Conservation (phyloP, 2,329 filamentous ascomycete species). For the Curvularia hawaiiensis region DNA sequence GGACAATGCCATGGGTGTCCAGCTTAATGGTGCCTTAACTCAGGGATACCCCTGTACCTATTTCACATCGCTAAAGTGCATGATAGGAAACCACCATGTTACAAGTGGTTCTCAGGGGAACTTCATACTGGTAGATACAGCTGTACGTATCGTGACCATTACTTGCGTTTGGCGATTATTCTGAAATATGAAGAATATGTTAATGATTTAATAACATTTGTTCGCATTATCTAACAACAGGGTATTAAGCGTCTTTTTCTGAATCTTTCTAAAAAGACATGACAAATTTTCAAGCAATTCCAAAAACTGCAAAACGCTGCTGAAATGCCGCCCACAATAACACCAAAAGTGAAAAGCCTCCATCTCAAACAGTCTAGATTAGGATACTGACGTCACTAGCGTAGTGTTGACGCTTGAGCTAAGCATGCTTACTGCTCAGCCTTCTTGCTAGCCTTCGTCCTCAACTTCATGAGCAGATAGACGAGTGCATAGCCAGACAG, state of each 20-base stretch:
- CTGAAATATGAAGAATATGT: neutral
- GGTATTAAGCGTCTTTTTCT: neutral
- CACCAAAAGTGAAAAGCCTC: neutral
- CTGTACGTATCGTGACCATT: neutral
- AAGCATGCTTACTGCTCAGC: conserved; percentile 31
- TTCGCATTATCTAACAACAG: neutral
- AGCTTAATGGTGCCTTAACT: neutral
- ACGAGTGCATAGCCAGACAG: conserved; percentile 60
- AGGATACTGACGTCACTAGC: neutral
- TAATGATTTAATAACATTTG: neutral
- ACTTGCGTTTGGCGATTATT: neutral
- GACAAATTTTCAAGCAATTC: neutral
- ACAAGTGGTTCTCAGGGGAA: neutral
- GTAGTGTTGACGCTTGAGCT: neutral
- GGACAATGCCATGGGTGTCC: neutral
- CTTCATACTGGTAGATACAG: neutral
- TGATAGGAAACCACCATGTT: neutral
- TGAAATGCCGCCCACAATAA: neutral
- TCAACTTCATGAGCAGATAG: conserved; percentile 51
- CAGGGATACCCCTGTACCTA: neutral
- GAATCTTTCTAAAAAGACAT: neutral
- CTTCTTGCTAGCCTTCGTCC: conserved; percentile 50
- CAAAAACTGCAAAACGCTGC: neutral
- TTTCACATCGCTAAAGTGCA: neutral
- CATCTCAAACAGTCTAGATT: neutral